Conservation (phyloP, 2,329 filamentous ascomycete genomes). For the Fusarium aywerte region DNA sequence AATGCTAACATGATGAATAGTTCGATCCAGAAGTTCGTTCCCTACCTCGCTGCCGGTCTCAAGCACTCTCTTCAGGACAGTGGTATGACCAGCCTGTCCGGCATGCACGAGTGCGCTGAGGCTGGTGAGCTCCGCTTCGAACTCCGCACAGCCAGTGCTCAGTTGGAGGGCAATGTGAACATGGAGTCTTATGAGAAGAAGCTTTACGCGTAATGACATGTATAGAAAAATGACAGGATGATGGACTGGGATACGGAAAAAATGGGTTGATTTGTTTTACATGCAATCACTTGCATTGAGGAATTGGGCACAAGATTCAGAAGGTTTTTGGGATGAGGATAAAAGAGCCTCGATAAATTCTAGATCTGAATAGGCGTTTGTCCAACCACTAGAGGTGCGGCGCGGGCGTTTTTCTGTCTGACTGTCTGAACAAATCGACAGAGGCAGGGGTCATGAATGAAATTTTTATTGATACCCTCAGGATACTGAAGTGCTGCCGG, state of each 20-base stretch:
- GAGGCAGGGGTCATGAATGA: slow-evolving; percentile 42
- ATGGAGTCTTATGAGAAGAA: slow-evolving; percentile 99
- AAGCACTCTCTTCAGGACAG: slow-evolving; percentile 99
- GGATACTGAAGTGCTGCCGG: slow-evolving; percentile 43
- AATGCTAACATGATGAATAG: slow-evolving; percentile 55
- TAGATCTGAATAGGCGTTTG: slow-evolving; percentile 48
- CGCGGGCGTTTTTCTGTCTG: slow-evolving; percentile 43
- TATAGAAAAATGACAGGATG: slow-evolving; percentile 34
- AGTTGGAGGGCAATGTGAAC: slow-evolving; percentile 96
- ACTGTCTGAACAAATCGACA: slow-evolving; percentile 19
- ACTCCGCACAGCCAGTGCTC: slow-evolving; percentile 90
- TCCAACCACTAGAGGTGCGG: slow-evolving; percentile 46
- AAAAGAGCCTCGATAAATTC: slow-evolving; percentile 36
- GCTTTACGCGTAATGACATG: slow-evolving; percentile 80
- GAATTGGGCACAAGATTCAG: slow-evolving; percentile 33
- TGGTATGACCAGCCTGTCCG: slow-evolving; percentile 81
- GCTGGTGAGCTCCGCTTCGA: slow-evolving; percentile 88
- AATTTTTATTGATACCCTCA: slow-evolving; percentile 39
- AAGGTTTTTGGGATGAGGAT: slow-evolving; percentile 33
- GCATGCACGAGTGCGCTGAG: slow-evolving; percentile 79
- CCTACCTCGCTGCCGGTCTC: slow-evolving; percentile 92
- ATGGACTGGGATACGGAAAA: slow-evolving; percentile 29
- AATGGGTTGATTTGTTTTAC: slow-evolving; percentile 27
- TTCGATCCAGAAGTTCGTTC: slow-evolving; percentile 93
- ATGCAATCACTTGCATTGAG: slow-evolving; percentile 37